phyloP scores from a whole-genome alignment of 805 yeast genomes.

The Wickerhamiella vanderwaltii region DNA sequence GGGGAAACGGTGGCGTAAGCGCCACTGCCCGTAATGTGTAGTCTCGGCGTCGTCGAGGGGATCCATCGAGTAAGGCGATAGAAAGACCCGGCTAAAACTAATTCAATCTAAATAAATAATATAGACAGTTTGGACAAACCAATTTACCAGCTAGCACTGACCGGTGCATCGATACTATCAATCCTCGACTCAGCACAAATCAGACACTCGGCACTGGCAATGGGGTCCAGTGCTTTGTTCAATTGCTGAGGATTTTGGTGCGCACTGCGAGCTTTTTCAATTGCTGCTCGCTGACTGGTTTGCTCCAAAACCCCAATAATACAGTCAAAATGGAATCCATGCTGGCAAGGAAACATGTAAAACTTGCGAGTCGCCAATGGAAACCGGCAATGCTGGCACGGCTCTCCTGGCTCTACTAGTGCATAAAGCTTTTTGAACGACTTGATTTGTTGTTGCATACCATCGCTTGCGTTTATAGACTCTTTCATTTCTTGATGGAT shows the following conservation, averaged over 20 bases:
- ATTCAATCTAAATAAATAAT: too few species aligned
- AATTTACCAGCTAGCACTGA: constrained; percentile 21
- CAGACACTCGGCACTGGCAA: constrained; percentile 56
- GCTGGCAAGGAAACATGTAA: constrained; percentile 78
- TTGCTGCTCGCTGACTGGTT: not conserved
- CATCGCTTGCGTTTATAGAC: constrained; percentile 47
- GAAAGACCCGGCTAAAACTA: too few species aligned
- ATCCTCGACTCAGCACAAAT: constrained; percentile 67
- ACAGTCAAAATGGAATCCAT: constrained; percentile 83
- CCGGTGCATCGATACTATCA: constrained; percentile 52
- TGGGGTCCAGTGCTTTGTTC: constrained; percentile 34
- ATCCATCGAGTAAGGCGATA: too few species aligned
- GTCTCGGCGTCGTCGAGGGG: too few species aligned
- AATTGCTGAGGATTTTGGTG: constrained; percentile 4
- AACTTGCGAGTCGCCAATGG: constrained; percentile 63
- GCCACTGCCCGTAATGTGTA: too few species aligned
- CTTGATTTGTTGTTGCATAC: constrained; percentile 48
- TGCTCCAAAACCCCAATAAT: constrained; percentile 46
- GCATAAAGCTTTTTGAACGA: constrained; percentile 42
- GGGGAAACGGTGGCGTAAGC: not conserved
- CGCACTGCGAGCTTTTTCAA: not conserved
- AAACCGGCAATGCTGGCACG: constrained; percentile 61
- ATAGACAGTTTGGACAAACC: too few species aligned
- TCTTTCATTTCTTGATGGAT: constrained; percentile 65
- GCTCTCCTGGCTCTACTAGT: constrained; percentile 68